Conservation (phyloP, 306 rosid genomes). For the Vigna radiata region DNA sequence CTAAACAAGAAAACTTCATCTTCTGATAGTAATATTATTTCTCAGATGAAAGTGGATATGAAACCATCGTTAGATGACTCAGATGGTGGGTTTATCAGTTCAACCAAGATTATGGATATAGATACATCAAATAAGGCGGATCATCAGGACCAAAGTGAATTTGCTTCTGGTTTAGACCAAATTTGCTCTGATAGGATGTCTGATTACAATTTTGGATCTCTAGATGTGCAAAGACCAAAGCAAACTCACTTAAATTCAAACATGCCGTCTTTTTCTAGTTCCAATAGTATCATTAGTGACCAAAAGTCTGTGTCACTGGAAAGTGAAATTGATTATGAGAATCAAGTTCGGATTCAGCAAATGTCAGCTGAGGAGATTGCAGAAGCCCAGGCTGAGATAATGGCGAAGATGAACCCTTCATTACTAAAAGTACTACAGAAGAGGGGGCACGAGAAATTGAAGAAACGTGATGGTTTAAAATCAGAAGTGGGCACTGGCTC, state of each 20-base stretch:
- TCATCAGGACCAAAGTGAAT: slow-evolving; percentile 41
- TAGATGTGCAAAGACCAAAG: slow-evolving; percentile 33
- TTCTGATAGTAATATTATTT: slow-evolving; percentile 29
- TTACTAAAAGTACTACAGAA: slow-evolving; percentile 62
- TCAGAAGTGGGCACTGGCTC: slow-evolving; percentile 44
- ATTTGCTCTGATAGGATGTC: slow-evolving; percentile 22
- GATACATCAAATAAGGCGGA: slow-evolving; percentile 46
- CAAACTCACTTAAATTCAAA: slow-evolving; percentile 40
- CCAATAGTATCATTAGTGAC: slow-evolving; percentile 45
- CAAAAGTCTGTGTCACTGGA: slow-evolving; percentile 56
- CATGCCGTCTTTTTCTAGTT: slow-evolving; percentile 40
- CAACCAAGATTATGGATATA: slow-evolving; percentile 45
- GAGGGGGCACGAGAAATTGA: slow-evolving; percentile 74
- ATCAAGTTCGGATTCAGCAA: slow-evolving; percentile 61
- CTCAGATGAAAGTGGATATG: slow-evolving; percentile 36
- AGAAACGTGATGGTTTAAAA: slow-evolving; percentile 44
- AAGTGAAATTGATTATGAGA: slow-evolving; percentile 80
- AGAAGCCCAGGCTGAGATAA: slow-evolving; percentile 75
- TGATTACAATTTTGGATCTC: slow-evolving; percentile 32
- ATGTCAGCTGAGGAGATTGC: slow-evolving; percentile 83
- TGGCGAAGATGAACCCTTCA: slow-evolving; percentile 74
- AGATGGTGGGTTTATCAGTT: slow-evolving; percentile 17
- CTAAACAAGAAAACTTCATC: slow-evolving; percentile 46
- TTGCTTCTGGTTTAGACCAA: slow-evolving; percentile 25
- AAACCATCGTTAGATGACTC: slow-evolving; percentile 35